phyloP scores from a whole-genome alignment of 1,284 basidiomycete species.

The Ustilago tritici region DNA sequence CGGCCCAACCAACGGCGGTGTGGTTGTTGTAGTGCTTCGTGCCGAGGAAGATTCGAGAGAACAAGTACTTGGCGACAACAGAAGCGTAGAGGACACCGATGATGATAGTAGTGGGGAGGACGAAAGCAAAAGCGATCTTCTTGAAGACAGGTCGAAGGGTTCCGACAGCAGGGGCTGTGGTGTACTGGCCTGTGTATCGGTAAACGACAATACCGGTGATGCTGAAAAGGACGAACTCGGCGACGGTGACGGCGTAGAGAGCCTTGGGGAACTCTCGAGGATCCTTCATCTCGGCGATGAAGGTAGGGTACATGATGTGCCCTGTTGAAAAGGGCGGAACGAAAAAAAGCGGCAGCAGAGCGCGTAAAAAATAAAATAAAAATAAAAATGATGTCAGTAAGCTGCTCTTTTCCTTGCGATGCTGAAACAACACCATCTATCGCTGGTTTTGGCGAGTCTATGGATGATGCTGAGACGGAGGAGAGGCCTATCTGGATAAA shows the following conservation, averaged over 20 bases:
- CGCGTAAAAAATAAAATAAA: not conserved
- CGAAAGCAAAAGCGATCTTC: conserved; percentile 67
- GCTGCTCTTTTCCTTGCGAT: not conserved
- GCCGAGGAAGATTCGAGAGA: conserved; percentile 60
- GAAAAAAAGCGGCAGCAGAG: not conserved
- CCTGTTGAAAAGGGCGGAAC: not conserved
- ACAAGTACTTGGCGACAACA: conserved; percentile 67
- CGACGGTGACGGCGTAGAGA: conserved; percentile 71
- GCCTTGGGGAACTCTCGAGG: conserved; percentile 78
- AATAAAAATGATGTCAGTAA: not conserved
- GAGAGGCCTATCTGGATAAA: not conserved
- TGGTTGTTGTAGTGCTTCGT: conserved; percentile 71
- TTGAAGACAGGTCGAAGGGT: conserved; percentile 54
- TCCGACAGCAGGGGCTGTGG: conserved; percentile 60
- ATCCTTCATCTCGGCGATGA: conserved; percentile 75
- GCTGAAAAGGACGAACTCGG: conserved; percentile 76
- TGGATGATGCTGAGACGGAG: not conserved
- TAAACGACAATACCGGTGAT: conserved; percentile 75
- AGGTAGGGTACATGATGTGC: conserved; percentile 73
- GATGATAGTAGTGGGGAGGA: conserved; percentile 68
- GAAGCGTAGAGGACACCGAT: conserved; percentile 69
- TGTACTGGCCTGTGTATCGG: conserved; percentile 71
- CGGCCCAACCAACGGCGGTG: conserved; percentile 75
- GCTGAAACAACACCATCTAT: not conserved
- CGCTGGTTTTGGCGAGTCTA: not conserved